Conservation (phyloP, 495 filamentous ascomycete genomes). For the Terfezia claveryi region DNA sequence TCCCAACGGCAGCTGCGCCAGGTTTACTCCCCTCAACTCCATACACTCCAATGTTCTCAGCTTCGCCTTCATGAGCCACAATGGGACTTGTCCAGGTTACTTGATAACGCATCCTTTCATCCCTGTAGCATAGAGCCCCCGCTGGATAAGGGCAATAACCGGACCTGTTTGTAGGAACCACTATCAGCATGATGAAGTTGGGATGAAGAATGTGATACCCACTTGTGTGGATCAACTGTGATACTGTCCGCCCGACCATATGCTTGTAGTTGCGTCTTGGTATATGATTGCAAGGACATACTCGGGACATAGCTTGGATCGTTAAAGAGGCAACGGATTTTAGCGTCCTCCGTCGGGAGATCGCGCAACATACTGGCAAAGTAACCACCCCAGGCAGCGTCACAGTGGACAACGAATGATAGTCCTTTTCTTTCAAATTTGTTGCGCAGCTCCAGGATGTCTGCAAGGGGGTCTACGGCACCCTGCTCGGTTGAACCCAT, state of each 20-base stretch:
- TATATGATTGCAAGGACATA: no score
- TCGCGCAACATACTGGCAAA: conserved; percentile 24
- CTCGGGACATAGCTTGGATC: conserved; percentile 14
- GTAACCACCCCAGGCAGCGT: conserved; percentile 32
- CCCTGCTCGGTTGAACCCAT: conserved; percentile 10
- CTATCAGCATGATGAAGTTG: no score
- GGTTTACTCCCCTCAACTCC: conserved; percentile 29
- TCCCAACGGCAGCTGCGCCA: conserved; percentile 25
- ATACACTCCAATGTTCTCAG: conserved; percentile 24
- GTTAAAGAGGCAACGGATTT: conserved; percentile 15
- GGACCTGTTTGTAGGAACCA: no score
- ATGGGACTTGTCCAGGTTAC: conserved; percentile 29
- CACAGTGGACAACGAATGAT: conserved; percentile 27
- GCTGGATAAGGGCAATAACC: conserved; percentile 5
- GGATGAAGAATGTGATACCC: conserved; percentile 6
- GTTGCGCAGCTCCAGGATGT: conserved; percentile 21
- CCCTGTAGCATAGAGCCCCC: conserved; percentile 25
- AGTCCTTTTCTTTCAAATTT: conserved; percentile 22
- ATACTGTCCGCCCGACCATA: conserved; percentile 23
- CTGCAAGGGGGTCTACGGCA: conserved; percentile 15
- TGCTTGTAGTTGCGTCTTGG: conserved; percentile 17
- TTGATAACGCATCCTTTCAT: conserved; percentile 25
- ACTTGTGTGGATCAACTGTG: conserved; percentile 30
- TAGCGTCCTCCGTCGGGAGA: conserved; percentile 6
- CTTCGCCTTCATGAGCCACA: conserved; percentile 18